phyloP scores from a whole-genome alignment of 2,329 filamentous ascomycete genomes.

The Teratosphaeria gauchensis region DNA sequence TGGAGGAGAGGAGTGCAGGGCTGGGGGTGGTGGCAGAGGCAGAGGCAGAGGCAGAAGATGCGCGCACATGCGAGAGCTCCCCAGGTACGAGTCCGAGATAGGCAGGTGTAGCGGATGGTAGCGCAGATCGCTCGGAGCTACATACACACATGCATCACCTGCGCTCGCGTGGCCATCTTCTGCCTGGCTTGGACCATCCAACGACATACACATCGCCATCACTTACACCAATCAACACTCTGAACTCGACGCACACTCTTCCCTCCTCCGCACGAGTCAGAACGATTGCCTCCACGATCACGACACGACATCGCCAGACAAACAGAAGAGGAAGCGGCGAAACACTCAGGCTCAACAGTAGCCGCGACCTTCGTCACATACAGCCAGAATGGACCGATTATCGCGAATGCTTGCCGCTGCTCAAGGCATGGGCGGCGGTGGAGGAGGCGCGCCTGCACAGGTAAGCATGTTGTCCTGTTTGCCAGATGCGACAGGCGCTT shows the following conservation, averaged over 20 bases:
- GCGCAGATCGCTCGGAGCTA: no score
- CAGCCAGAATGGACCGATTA: conserved; percentile 68
- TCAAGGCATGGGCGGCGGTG: conserved; percentile 54
- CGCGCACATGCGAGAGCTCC: not conserved
- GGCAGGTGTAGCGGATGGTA: not conserved
- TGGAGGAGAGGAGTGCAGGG: not conserved
- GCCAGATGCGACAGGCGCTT: not conserved
- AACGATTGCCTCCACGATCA: not conserved
- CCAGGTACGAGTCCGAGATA: not conserved
- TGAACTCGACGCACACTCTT: not conserved
- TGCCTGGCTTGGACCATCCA: no score
- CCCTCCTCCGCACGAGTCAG: not conserved
- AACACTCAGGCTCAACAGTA: not conserved
- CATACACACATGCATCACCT: no score
- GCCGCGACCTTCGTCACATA: conserved; percentile 1
- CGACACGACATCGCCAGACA: not conserved
- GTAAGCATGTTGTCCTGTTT: conserved; percentile 34
- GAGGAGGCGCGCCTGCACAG: conserved; percentile 57
- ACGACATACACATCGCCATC: no score
- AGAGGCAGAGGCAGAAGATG: not conserved
- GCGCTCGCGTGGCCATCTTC: no score
- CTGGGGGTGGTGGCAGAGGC: not conserved
- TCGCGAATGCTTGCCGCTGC: conserved; percentile 76
- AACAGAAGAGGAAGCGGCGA: not conserved
- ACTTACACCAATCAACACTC: no score